Evolutionary conservation across 805 yeast genomes (phyloP).

Genomic region (Starmerella scarabaei): DNA sequence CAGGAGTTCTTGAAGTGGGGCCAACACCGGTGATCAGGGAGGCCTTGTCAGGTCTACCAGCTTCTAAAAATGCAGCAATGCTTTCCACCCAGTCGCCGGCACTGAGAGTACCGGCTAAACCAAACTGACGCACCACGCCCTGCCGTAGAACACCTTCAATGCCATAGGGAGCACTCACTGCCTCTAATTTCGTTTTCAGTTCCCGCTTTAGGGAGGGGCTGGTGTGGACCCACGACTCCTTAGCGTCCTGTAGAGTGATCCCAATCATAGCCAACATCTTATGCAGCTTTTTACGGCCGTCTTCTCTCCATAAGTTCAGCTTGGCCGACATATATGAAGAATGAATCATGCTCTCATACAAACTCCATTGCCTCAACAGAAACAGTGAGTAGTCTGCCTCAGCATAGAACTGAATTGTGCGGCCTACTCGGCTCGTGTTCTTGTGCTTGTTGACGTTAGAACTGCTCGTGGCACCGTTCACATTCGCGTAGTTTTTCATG

Average conservation of each 20-base stretch:
- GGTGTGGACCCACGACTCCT: conserved; percentile 86
- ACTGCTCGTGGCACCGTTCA: conserved; percentile 17
- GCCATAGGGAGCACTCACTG: conserved; percentile 62
- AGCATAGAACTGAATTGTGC: conserved; percentile 36
- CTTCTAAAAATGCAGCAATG: conserved; percentile 67
- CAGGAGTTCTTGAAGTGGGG: background rate
- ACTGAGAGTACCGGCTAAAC: conserved; percentile 72
- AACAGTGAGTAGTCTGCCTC: conserved; percentile 81
- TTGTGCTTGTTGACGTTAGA: conserved; percentile 14
- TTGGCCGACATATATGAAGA: conserved; percentile 87
- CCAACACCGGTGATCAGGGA: background rate
- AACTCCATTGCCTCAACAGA: conserved; percentile 79
- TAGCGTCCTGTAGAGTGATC: conserved; percentile 72
- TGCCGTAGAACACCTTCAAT: conserved; percentile 70
- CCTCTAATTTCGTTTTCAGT: conserved; percentile 52
- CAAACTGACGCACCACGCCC: conserved; percentile 78
- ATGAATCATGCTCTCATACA: conserved; percentile 80
- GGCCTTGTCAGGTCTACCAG: conserved; percentile 5
- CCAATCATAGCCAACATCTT: conserved; percentile 96
- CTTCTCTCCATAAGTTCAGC: conserved; percentile 77
- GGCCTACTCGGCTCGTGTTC: background rate
- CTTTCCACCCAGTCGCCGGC: conserved; percentile 93
- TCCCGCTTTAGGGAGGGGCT: conserved; percentile 66
- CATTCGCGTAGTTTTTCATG: background rate
- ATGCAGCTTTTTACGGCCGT: conserved; percentile 73